Evolutionary conservation across 148 eudicot species (phyloP).

Genomic region (Cornus controversa): DNA sequence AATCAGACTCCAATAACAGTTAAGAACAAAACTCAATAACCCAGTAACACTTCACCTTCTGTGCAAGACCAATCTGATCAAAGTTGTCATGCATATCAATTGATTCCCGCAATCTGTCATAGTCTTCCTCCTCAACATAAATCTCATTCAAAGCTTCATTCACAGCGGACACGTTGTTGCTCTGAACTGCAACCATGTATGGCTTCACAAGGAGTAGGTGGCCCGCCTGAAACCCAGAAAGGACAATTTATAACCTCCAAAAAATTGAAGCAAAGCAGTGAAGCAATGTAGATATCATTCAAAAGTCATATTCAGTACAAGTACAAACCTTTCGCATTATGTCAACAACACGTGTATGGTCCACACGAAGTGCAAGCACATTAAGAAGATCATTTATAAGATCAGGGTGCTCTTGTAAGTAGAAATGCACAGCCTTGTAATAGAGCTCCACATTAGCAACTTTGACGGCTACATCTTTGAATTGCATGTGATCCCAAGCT

Average conservation of each 20-base stretch:
- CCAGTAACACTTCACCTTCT: conserved; percentile 53
- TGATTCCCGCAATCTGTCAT: conserved; percentile 91
- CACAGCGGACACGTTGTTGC: conserved; percentile 90
- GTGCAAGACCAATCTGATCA: conserved; percentile 97
- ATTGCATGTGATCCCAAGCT: conserved; percentile 99
- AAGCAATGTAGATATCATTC: neutral
- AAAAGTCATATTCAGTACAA: neutral
- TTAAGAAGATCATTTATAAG: conserved; percentile 87
- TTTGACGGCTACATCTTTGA: conserved; percentile 89
- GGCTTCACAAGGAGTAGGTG: conserved; percentile 95
- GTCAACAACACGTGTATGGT: conserved; percentile 94
- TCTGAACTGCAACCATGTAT: conserved; percentile 96
- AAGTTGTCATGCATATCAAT: conserved; percentile 92
- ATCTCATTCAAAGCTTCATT: conserved; percentile 96
- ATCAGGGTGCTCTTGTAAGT: conserved; percentile 96
- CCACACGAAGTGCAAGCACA: conserved; percentile 94
- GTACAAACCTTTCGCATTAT: conserved; percentile 83
- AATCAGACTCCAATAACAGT: neutral
- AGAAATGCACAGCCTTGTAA: conserved; percentile 95
- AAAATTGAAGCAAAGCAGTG: neutral
- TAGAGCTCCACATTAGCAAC: conserved; percentile 98
- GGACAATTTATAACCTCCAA: neutral
- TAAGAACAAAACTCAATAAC: neutral
- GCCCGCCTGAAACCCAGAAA: conserved; percentile 60
- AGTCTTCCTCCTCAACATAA: conserved; percentile 97